Percentiles rank a stretch among this genome's conserved stretches.
Evolutionary conservation across 129 eudicot species (phyloP).

Genomic region (Flaveria sonorensis): DNA sequence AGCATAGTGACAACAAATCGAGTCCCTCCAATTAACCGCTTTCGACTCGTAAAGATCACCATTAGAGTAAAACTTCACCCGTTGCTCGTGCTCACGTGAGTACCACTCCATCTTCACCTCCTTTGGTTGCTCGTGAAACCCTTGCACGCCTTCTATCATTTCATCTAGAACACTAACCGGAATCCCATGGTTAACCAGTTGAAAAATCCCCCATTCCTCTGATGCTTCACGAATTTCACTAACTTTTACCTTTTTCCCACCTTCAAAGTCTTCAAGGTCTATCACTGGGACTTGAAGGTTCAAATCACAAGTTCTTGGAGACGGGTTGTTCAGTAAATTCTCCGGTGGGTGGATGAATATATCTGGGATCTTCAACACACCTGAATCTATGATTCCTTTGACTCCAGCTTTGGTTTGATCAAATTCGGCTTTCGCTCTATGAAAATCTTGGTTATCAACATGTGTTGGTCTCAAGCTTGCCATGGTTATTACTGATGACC

Average conservation of each 20-base stretch:
- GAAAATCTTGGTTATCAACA: constrained; percentile 12
- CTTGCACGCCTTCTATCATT: constrained; percentile 37
- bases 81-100: constrained; percentile 41
- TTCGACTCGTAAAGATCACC: constrained; percentile 43
- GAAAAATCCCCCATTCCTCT: constrained; percentile 50
- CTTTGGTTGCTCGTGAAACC: constrained; percentile 55
- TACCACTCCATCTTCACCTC: constrained; percentile 58
- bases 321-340: constrained; percentile 8
- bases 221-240: constrained; percentile 41
- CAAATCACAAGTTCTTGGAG: background rate
- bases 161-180: constrained; percentile 35
- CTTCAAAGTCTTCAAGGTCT: constrained; percentile 29
- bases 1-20: constrained; percentile 43
- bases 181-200: constrained; percentile 51
- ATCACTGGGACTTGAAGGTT: constrained; percentile 34
- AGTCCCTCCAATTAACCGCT: constrained; percentile 63
- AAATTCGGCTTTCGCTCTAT: constrained; percentile 42
- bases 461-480: constrained; percentile 8
- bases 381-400: constrained; percentile 44
- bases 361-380: constrained; percentile 36
- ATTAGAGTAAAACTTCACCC: constrained; percentile 46
- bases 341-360: constrained; percentile 48
- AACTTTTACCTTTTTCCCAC: constrained; percentile 27
- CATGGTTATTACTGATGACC: constrained; percentile 16
- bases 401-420: constrained; percentile 51